Evolutionary conservation across 2,329 filamentous ascomycete species (phyloP).

Genomic region (Cladosporium sp.): DNA sequence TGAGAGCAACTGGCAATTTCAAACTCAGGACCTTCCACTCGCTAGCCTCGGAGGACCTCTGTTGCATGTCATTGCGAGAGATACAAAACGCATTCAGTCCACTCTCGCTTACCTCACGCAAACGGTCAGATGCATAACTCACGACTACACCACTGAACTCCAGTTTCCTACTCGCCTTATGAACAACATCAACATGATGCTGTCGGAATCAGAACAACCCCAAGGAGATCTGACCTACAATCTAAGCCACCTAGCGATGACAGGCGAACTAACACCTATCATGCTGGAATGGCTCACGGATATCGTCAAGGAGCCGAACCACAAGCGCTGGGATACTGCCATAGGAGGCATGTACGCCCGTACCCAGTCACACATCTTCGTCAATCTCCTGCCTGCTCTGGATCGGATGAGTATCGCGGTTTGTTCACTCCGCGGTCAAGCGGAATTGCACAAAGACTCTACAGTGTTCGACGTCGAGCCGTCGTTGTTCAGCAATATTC

Average conservation of each 20-base stretch:
- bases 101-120: constrained; percentile 80
- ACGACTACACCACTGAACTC: constrained; percentile 77
- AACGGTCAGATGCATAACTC: constrained; percentile 69
- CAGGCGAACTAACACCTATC: constrained; percentile 69
- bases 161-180: constrained; percentile 77
- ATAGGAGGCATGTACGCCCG: constrained; percentile 72
- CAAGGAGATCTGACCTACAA: constrained; percentile 67
- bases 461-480: constrained; percentile 50
- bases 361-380: constrained; percentile 71
- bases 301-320: constrained; percentile 35
- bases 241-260: constrained; percentile 77
- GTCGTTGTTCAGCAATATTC: constrained; percentile 37
- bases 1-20: constrained; percentile 9
- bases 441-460: constrained; percentile 69
- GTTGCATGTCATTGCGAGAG: constrained; percentile 76
- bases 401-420: constrained; percentile 78
- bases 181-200: constrained; percentile 42
- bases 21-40: constrained; percentile 24
- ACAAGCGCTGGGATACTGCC: constrained; percentile 92
- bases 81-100: constrained; percentile 79
- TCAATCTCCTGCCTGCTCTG: constrained; percentile 82
- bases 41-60: constrained; percentile 48
- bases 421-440: constrained; percentile 76
- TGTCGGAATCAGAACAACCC: constrained; percentile 13
- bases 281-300: constrained; percentile 73